These are phyloP conservation scores for Daldinia concentrica DNA, from an alignment of 495 filamentous ascomycete species.

Conservation along the genomic window DNA sequence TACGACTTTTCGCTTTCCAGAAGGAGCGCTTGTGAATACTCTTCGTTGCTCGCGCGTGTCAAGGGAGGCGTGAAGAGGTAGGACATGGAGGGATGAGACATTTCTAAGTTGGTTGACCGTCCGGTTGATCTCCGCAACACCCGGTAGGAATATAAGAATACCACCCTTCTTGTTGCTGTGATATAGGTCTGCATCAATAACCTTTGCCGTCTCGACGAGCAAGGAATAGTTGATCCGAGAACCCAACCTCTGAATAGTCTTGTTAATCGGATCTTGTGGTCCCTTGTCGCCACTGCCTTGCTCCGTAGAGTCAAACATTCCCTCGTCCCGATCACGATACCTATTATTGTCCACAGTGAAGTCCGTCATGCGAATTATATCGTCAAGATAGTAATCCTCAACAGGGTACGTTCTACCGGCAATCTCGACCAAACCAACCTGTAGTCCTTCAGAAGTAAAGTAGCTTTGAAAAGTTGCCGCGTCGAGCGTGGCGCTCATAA, in stretches of 20 bases:
- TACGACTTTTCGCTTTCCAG: conserved; percentile 87
- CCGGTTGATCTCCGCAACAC: conserved; percentile 83
- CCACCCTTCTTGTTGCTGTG: conserved; percentile 72
- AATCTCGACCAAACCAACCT: conserved; percentile 84
- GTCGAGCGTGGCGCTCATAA: conserved; percentile 99
- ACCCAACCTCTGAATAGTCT: conserved; percentile 75
- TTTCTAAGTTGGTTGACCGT: conserved; percentile 74
- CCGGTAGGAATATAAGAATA: conserved; percentile 94
- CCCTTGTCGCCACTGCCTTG: conserved; percentile 24
- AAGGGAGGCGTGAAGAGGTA: conserved; percentile 93
- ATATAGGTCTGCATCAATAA: conserved; percentile 78
- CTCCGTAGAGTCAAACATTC: conserved; percentile 47
- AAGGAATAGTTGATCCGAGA: conserved; percentile 94
- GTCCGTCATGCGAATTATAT: conserved; percentile 80
- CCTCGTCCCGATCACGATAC: conserved; percentile 45
- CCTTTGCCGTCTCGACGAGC: conserved; percentile 77
- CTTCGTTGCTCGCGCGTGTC: conserved; percentile 84
- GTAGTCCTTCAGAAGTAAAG: conserved; percentile 70
- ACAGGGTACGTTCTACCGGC: conserved; percentile 90
- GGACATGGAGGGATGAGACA: conserved; percentile 76
- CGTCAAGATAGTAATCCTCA: conserved; percentile 88
- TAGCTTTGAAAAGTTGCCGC: conserved; percentile 86
- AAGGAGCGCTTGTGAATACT: conserved; percentile 81
- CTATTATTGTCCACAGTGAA: conserved; percentile 63
- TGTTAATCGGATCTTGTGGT: conserved; percentile 63